These are phyloP conservation scores for Apophysomyces trapeziformis DNA, from an alignment of 371 early-diverging fungal species.

Conservation along the genomic window DNA sequence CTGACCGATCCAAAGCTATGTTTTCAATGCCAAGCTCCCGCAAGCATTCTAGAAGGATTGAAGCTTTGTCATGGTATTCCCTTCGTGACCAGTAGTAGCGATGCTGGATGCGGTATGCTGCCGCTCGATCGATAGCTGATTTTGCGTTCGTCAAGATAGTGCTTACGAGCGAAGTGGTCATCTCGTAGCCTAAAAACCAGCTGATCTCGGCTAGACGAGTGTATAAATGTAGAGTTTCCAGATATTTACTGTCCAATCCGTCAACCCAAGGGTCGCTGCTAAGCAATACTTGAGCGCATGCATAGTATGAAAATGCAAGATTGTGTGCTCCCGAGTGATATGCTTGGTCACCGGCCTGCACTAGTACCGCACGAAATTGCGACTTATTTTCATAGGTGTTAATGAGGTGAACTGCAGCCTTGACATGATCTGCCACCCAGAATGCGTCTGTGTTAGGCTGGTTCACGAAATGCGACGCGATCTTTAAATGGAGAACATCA, in stretches of 20 bases:
- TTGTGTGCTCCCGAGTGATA: conserved; percentile 49
- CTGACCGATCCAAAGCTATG: conserved; percentile 26
- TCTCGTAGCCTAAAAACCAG: conserved; percentile 43
- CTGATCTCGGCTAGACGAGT: conserved; percentile 49
- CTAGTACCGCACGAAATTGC: conserved; percentile 36
- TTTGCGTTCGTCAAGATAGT: conserved; percentile 41
- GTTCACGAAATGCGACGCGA: conserved; percentile 43
- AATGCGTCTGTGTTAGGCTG: conserved; percentile 39
- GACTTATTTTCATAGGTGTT: conserved; percentile 57
- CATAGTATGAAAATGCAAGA: conserved; percentile 44
- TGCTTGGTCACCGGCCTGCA: conserved; percentile 49
- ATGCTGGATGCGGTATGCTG: conserved; percentile 49
- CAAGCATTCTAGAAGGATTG: conserved; percentile 43
- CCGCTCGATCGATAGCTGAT: conserved; percentile 47
- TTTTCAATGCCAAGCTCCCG: conserved; percentile 44
- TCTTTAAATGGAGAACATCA: conserved; percentile 39
- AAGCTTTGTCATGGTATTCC: conserved; percentile 33
- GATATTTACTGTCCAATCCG: conserved; percentile 41
- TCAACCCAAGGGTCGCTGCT: conserved; percentile 42
- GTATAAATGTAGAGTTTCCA: conserved; percentile 48
- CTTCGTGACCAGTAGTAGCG: conserved; percentile 43
- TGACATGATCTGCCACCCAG: conserved; percentile 73
- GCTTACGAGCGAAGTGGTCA: conserved; percentile 28
- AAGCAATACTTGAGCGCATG: conserved; percentile 35
- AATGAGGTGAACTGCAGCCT: conserved; percentile 80